phyloP scores from a whole-genome alignment of 1,139 yeast genomes.

The Debaryomyces udenii region DNA sequence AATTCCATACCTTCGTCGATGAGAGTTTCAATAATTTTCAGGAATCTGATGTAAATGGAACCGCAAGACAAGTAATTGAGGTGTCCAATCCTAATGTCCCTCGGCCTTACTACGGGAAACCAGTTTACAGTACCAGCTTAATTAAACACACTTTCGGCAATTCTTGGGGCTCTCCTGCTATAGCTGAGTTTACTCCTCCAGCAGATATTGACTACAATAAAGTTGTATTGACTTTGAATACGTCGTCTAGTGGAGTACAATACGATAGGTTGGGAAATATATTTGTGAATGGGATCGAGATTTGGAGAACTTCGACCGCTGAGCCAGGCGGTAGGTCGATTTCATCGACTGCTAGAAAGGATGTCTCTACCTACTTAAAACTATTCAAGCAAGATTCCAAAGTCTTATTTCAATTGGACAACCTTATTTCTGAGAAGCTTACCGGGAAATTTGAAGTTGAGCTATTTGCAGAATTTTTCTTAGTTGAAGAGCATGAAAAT shows the following conservation, averaged over 20 bases:
- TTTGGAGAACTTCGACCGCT: slow-evolving; percentile 86
- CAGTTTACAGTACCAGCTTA: slow-evolving; percentile 29
- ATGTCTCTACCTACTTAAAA: slow-evolving; percentile 58
- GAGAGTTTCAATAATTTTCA: neutral
- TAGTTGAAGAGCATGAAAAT: slow-evolving; percentile 17
- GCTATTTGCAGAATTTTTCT: slow-evolving; percentile 56
- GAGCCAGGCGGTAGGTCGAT: slow-evolving; percentile 65
- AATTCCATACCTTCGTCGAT: neutral
- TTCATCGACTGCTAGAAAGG: slow-evolving; percentile 58
- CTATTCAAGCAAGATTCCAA: slow-evolving; percentile 49
- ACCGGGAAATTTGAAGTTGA: slow-evolving; percentile 65
- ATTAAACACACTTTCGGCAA: slow-evolving; percentile 40
- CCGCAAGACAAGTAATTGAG: slow-evolving; percentile 24
- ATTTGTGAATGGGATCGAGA: slow-evolving; percentile 63
- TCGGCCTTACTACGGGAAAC: slow-evolving; percentile 30
- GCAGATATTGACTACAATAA: slow-evolving; percentile 50
- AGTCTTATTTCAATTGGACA: slow-evolving; percentile 63
- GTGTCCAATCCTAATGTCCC: slow-evolving; percentile 37
- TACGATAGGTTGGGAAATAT: slow-evolving; percentile 77
- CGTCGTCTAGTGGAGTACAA: slow-evolving; percentile 67
- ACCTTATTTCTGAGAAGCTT: slow-evolving; percentile 56
- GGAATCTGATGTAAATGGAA: neutral
- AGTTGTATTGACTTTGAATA: slow-evolving; percentile 61
- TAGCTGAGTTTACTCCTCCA: slow-evolving; percentile 31
- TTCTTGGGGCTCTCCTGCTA: slow-evolving; percentile 41